These are phyloP conservation scores for Scheffersomyces cryptocercus DNA, from an alignment of 1,139 yeast genomes.

Conservation along the genomic window DNA sequence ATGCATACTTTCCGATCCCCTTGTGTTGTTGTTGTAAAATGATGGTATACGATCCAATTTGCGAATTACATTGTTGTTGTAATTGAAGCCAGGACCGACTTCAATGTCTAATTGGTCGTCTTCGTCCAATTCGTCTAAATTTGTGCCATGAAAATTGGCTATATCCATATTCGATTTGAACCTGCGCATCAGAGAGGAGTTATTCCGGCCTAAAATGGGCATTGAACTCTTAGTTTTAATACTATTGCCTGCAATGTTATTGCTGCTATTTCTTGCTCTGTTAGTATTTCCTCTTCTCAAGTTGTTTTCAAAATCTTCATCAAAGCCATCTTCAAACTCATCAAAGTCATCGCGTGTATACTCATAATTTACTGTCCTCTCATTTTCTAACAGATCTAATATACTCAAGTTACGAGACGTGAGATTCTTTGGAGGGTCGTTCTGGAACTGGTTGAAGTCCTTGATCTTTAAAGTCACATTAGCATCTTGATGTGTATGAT, in stretches of 20 bases:
- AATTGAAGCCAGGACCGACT: constrained; percentile 26
- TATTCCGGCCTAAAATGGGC: constrained; percentile 24
- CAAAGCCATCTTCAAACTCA: constrained; percentile 41
- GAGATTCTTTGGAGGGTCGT: constrained; percentile 7
- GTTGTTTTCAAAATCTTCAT: constrained; percentile 13
- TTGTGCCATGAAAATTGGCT: constrained; percentile 7
- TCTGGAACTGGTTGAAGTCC: constrained; percentile 23
- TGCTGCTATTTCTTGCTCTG: constrained; percentile 2
- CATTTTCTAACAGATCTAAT: constrained; percentile 33
- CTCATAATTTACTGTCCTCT: constrained; percentile 38
- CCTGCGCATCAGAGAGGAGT: constrained; percentile 19
- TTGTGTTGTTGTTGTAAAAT: constrained; percentile 26
- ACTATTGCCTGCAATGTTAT: background rate
- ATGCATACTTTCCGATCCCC: constrained; percentile 4
- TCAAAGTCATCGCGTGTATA: constrained; percentile 42
- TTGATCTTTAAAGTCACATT: constrained; percentile 31
- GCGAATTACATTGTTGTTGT: constrained; percentile 34
- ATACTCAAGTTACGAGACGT: constrained; percentile 17
- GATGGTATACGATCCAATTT: constrained; percentile 48
- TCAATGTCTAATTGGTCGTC: constrained; percentile 6
- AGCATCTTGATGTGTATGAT: constrained; percentile 16
- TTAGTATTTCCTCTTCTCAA: constrained; percentile 2
- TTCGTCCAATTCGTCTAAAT: constrained; percentile 11
- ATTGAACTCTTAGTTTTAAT: constrained; percentile 24
- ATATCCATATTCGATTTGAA: constrained; percentile 36